Base-by-base conservation (phyloP, 129 eudicot genomes). In the Dittrichia graveolens region DNA sequence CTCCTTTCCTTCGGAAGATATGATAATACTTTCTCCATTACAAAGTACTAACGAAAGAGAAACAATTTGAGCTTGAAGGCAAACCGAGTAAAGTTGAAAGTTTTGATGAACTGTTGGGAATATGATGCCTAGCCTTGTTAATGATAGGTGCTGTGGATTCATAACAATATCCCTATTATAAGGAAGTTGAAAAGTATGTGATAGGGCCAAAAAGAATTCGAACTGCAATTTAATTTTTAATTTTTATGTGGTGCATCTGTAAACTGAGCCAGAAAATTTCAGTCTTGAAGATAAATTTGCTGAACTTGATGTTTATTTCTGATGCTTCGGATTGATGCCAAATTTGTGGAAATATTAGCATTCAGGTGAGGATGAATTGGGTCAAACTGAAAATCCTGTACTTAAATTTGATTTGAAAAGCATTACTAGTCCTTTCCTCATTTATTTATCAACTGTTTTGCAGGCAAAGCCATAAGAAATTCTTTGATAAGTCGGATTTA, bases 401-500 rank as follows among this genome's bases (percentile, higher is more conserved):
- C 14, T 60, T 60, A 60, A 10, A 4, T 4, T 59, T 35, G 15
- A 59, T 4, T 59, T 11, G 15, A 59, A 59, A 24, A 10, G 1
- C 15, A 12, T 35, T 31, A 12, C 14, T 12, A 35, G 13, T 35
- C 3, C 0, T 9, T 38, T 2, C 1, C 1, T 60, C 2, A 4
- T 4, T 60, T n/a, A 40, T 61, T 39, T 38, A n/a, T 40, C 45
- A 5, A 40, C 35, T 46, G 56, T 65, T 58, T 70, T 50, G 18
- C 89, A 87, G 94, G 52, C 91, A 88, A 64, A 83, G 86, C 54
- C 91, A 88, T 46, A 80, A 78, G 77, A 38, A 85, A 34, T 88
- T 78, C 75, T 85, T 85, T 65, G 76, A 76, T 64, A 88, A 88
- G 65, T 85, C 95, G 37, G 88, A 88, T 79, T 56, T 88, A 47